Evolutionary conservation across 1,284 basidiomycete genomes (phyloP), one percentile per base, ranked within the genome.

Genomic region (Volvariella surrecta): DNA sequence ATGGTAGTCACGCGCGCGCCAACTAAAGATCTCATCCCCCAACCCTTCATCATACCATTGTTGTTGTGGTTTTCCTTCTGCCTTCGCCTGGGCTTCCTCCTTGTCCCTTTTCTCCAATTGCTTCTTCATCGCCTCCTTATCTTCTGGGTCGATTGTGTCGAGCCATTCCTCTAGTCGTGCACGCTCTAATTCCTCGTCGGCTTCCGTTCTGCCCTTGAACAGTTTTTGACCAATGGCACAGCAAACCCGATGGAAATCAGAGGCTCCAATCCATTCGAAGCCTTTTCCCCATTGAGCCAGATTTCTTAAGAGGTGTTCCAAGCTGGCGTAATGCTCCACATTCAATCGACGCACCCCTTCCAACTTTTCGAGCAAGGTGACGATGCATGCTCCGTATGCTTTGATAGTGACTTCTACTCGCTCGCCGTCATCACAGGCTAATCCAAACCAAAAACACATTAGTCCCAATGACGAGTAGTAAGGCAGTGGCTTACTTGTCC

Each of bases 381-480:
- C 55, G n/a, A 66, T 54, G 8, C 58, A 52, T 2, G 64, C 63
- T 10, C 66, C 66, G 43, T 63, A 67, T 3, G 54, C 57, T 40
- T 60, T 62, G 48, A 63, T 60, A 7, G 66, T 66, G n/a, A 58
- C 21, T 8, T 47, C 35, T 20, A 60, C 54, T 40, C 59, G 64
- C 13, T 64, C 54, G 7, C 59, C 63, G 45, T 70, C 67, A 47
- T 67, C 63, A 45, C 58, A 58, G 49, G 58, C 64, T 68, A 43
- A 11, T 31, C 35, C 44, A 31, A 34, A 18, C 21, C 18, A 39
- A 24, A 11, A 32, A 9, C 15, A 21, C 18, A 17, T 32, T 24
- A 6, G 11, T 6, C 24, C 24, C 11, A 6, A 9, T 35, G 40
- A 32, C 4, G 22, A 11, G 32, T 20, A 28, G 3, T 8, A 28